phyloP scores from a whole-genome alignment of 306 rosid genomes.

The Gillenia trifoliata region DNA sequence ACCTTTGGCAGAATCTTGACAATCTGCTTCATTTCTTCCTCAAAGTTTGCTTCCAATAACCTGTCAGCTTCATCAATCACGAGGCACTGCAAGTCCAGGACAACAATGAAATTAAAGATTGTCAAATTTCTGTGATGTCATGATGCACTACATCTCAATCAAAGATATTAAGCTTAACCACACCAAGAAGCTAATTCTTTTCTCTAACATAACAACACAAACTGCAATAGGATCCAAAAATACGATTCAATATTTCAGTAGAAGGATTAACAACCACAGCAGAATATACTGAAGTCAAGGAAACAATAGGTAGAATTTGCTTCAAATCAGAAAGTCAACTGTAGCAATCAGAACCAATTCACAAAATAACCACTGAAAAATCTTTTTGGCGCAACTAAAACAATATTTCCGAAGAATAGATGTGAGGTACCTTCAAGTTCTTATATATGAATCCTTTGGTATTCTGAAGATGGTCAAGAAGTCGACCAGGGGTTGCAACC shows the following conservation, averaged over 20 bases:
- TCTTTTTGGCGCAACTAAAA: not conserved
- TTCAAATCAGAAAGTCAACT: not conserved
- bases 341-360: not conserved
- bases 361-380: not conserved
- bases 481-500: constrained; percentile 96
- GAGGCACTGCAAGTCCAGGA: constrained; percentile 60
- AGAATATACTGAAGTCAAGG: not conserved
- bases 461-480: constrained; percentile 87
- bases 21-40: constrained; percentile 95
- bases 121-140: not conserved
- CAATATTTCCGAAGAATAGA: not conserved
- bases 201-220: not conserved
- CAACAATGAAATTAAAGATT: not conserved
- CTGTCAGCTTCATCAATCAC: constrained; percentile 95
- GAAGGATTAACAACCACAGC: not conserved
- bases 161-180: not conserved
- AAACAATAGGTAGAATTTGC: not conserved
- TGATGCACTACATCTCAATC: not conserved
- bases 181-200: not conserved
- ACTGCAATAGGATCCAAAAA: not conserved
- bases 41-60: constrained; percentile 91
- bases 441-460: constrained; percentile 75
- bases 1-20: constrained; percentile 80
- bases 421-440: constrained; percentile 58
- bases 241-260: not conserved